phyloP scores from a whole-genome alignment of 129 eudicot species.

The Pulicaria dysenterica region DNA sequence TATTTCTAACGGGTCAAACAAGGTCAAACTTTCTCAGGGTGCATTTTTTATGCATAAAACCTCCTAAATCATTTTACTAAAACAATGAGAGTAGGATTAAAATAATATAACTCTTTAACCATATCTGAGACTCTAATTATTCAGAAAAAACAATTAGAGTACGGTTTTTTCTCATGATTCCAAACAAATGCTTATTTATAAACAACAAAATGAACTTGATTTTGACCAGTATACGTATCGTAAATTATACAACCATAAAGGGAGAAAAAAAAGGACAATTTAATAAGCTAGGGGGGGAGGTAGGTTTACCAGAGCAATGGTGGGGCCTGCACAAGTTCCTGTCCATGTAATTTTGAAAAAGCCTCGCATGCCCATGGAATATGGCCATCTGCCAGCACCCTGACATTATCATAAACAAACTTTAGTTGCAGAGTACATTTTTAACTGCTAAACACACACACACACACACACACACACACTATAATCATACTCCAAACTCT shows the following conservation, averaged over 20 bases:
- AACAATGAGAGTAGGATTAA: too few relatives aligned
- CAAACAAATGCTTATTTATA: neutral
- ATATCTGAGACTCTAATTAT: too few relatives aligned
- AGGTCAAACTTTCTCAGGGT: neutral
- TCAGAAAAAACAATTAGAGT: too few relatives aligned
- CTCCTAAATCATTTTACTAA: neutral
- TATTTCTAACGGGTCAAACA: neutral
- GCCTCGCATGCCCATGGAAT: conserved; percentile 97
- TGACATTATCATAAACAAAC: conserved; percentile 36
- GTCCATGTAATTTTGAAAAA: conserved; percentile 78
- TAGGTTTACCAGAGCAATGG: conserved; percentile 65
- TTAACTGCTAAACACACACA: neutral
- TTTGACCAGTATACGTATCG: too few relatives aligned
- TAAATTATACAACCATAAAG: too few relatives aligned
- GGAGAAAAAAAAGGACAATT: neutral
- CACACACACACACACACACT: too few relatives aligned
- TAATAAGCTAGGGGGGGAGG: conserved; percentile 1
- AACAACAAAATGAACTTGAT: neutral
- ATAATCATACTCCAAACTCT: too few relatives aligned
- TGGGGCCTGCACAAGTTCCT: conserved; percentile 61
- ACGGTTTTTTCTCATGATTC: too few relatives aligned
- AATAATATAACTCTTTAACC: too few relatives aligned
- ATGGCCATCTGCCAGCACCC: conserved; percentile 98
- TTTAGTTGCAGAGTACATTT: too few relatives aligned
- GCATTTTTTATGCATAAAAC: neutral